Evolutionary conservation across 2,329 filamentous ascomycete species (phyloP).

Genomic region (Aspergillus costaricaensis): DNA sequence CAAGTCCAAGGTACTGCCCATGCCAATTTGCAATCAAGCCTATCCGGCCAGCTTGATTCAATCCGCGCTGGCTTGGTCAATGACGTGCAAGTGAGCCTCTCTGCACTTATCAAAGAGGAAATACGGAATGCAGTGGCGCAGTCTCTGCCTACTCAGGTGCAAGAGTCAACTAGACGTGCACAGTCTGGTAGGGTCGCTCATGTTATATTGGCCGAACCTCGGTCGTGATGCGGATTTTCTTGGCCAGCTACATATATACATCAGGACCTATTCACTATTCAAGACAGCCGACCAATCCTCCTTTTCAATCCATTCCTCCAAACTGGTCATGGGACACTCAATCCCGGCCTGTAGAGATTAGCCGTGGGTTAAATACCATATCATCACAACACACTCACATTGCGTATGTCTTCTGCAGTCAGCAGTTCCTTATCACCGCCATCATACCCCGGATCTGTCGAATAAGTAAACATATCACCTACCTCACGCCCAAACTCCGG

Average conservation of each 20-base stretch:
- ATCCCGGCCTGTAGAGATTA: conserved; percentile 42
- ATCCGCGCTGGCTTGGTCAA: background rate
- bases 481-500: conserved; percentile 49
- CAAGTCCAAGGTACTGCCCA: background rate
- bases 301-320: conserved; percentile 30
- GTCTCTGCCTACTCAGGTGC: background rate
- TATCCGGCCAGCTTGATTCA: background rate
- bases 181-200: too few relatives aligned
- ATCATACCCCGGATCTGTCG: conserved; percentile 53
- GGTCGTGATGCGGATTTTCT: too few relatives aligned
- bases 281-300: conserved; percentile 31
- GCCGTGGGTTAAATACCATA: background rate
- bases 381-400: conserved; percentile 36
- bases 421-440: conserved; percentile 47
- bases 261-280: background rate
- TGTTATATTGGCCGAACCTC: too few relatives aligned
- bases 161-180: too few relatives aligned
- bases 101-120: background rate
- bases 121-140: background rate
- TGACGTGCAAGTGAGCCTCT: background rate
- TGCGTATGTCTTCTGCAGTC: conserved; percentile 47
- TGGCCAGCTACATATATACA: too few relatives aligned
- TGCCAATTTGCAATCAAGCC: background rate
- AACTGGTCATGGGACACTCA: conserved; percentile 37
- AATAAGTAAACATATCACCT: conserved; percentile 52